Base-by-base conservation (phyloP, 1,139 yeast species). In the Suhomyces panamericanus region DNA sequence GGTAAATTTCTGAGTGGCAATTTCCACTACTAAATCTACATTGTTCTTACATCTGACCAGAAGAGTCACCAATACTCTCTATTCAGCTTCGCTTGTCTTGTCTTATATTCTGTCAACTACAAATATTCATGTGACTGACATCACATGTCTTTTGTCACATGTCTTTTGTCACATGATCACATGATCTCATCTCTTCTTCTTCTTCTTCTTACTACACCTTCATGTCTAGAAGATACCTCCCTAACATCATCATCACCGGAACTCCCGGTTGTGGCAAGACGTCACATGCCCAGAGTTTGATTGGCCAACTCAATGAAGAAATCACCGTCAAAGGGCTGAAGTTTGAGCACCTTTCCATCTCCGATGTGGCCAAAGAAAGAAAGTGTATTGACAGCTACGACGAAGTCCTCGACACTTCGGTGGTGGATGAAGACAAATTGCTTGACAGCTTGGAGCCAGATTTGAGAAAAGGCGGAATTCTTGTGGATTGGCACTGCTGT, bases 191-290 rank as follows among this genome's bases (percentile, higher is more conserved):
- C 16, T n/a, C 13, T 13, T 5, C 42, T 20, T 33, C 34, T 16
- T 24, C 40, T 34, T 27, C 30, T 11, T 9, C 12, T 15, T 4
- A 28, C 11, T 14, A 20, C 20, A n/a, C 10, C 31, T 29, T 9
- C 40, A 66, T 66, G 69, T 56, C 64, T 14, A 58, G 64, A 48
- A 73, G 88, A 63, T 62, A 58, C 35, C 62, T 70, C 32, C 96
- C 96, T 11, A 95, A 95, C 63, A 83, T 93, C 37, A 80, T 95
- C 33, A 78, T 93, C 41, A 93, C 98, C 6, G 99, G 99, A 3
- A 95, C 99, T 1, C 99, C 99, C 12, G 98, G 99, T 0, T 89
- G 97, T 56, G 99, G 99, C 12, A 93, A 93, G 60, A 80, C 97
- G 1, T 83, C 93, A 15, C 97, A 91, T 57, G 81, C 93, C 3